These are phyloP conservation scores for Vinca major DNA, from an alignment of 305 asterid species.

Conservation along the genomic window DNA sequence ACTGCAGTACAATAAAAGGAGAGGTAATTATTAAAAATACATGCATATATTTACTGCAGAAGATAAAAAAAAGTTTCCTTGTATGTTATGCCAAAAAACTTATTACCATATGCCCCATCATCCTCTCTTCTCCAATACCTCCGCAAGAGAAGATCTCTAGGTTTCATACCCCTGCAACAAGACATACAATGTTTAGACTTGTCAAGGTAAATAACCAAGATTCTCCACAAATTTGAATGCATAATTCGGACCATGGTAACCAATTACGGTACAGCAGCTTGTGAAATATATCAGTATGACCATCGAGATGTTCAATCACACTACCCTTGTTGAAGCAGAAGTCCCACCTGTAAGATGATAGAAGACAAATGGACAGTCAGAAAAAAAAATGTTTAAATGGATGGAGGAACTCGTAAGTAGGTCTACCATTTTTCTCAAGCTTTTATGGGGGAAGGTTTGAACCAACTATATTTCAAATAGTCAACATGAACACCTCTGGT, in stretches of 20 bases:
- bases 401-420: neutral
- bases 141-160: slow-evolving; percentile 79
- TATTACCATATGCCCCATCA: slow-evolving; percentile 89
- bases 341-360: slow-evolving; percentile 70
- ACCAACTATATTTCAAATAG: neutral
- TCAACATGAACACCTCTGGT: neutral
- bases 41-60: neutral
- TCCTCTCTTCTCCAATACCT: slow-evolving; percentile 99
- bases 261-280: slow-evolving; percentile 64
- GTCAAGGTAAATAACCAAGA: slow-evolving; percentile 8
- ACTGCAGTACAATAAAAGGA: slow-evolving; percentile 47
- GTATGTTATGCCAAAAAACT: slow-evolving; percentile 8
- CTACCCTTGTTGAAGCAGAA: slow-evolving; percentile 81
- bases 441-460: neutral
- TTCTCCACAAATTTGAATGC: slow-evolving; percentile 12
- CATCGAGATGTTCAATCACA: slow-evolving; percentile 92
- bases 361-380: neutral
- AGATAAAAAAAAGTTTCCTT: neutral
- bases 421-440: neutral
- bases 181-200: slow-evolving; percentile 14
- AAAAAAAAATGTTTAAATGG: neutral
- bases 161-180: slow-evolving; percentile 76
- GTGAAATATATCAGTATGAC: slow-evolving; percentile 93
- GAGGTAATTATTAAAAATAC: neutral
- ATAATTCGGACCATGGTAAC: slow-evolving; percentile 77